A percentile compares a stretch with the other conserved stretches of the same genome.
These are phyloP conservation scores for Phytophthora agathidicida DNA, from an alignment of 352 stramenopile genomes.

Conservation along the genomic window DNA sequence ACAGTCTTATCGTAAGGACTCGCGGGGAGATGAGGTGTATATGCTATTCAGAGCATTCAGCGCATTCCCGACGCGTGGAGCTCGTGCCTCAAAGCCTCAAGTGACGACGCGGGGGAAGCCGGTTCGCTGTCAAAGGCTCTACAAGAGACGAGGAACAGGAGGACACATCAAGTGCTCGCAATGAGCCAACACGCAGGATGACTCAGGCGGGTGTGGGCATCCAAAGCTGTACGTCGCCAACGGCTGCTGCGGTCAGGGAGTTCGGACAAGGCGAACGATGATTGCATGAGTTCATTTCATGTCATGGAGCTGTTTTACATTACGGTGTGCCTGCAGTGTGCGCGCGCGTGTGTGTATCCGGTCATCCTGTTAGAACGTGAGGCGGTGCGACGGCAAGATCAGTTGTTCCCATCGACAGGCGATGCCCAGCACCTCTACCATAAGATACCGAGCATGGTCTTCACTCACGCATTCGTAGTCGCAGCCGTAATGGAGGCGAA, in stretches of 20 bases:
- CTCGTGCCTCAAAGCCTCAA: conserved; percentile 6
- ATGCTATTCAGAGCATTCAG: conserved; percentile 24
- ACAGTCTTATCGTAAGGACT: conserved; percentile 4
- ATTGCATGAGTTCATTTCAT: conserved; percentile 11
- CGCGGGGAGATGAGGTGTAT: conserved; percentile 1
- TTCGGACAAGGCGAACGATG: not conserved
- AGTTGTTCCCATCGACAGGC: conserved; percentile 47
- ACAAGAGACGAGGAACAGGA: conserved; percentile 3
- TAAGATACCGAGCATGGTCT: conserved; percentile 46
- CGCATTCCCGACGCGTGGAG: not conserved
- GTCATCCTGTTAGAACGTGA: conserved; percentile 47
- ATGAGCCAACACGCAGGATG: not conserved
- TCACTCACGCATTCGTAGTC: conserved; percentile 54
- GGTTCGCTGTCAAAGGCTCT: conserved; percentile 6
- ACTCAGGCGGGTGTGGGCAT: too few relatives aligned
- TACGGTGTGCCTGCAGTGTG: too few relatives aligned
- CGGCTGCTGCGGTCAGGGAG: too few relatives aligned
- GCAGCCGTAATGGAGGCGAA: conserved; percentile 45
- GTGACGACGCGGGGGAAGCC: conserved; percentile 3
- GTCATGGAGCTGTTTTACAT: conserved; percentile 10
- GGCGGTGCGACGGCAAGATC: conserved; percentile 34
- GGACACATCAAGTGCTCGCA: not conserved
- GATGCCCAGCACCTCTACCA: conserved; percentile 50
- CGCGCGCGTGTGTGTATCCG: too few relatives aligned
- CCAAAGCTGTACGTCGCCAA: too few relatives aligned